Evolutionary conservation across 257 asterid genomes (phyloP).

Genomic region (Knoxia roxburghii): DNA sequence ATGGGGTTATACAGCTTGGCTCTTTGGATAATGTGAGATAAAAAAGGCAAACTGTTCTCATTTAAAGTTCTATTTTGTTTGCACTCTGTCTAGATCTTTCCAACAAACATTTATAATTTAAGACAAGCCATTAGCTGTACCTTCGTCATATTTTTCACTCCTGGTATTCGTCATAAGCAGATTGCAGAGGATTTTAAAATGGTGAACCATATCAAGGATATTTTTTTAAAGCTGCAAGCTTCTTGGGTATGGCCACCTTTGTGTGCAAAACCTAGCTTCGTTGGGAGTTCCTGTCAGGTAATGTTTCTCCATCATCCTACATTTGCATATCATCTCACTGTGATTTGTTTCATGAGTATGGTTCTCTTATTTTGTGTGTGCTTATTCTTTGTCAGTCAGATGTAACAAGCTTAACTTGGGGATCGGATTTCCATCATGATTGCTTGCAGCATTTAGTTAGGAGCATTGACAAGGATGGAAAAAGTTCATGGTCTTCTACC

Average conservation of each 20-base stretch:
- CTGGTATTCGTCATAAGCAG: constrained; percentile 37
- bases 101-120: neutral
- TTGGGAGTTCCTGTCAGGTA: constrained; percentile 58
- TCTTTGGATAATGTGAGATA: constrained; percentile 61
- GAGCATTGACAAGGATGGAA: constrained; percentile 31
- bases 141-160: constrained; percentile 8
- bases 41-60: neutral
- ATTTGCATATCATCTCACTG: constrained; percentile 5
- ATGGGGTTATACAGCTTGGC: constrained; percentile 87
- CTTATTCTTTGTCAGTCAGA: constrained; percentile 54
- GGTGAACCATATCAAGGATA: constrained; percentile 57
- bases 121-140: neutral
- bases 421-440: constrained; percentile 37
- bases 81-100: neutral
- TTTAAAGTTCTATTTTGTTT: neutral
- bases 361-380: constrained; percentile 20
- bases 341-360: neutral
- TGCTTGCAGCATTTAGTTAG: constrained; percentile 30
- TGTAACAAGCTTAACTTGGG: constrained; percentile 36
- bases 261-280: constrained; percentile 30
- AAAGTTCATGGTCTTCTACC: constrained; percentile 37
- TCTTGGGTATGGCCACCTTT: constrained; percentile 35
- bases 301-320: constrained; percentile 25
- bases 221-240: constrained; percentile 46
- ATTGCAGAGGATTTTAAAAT: constrained; percentile 68